Percentiles rank a stretch among this genome's conserved stretches.
These are phyloP conservation scores for Arthrobotrys sphaeroides DNA, from an alignment of 2,329 filamentous ascomycete species.

Conservation along the genomic window DNA sequence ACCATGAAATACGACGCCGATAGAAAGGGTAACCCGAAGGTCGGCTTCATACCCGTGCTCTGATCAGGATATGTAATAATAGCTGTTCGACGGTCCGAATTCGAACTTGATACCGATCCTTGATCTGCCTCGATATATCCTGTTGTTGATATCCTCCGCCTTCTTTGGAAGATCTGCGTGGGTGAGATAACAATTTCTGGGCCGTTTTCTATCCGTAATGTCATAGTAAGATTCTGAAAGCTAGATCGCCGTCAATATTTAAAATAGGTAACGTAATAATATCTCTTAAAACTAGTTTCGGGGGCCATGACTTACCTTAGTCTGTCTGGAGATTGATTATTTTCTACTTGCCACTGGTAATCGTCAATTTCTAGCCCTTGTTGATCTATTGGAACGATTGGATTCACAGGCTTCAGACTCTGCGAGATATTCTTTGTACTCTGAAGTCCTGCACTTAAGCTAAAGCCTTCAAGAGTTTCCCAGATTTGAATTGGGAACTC, in stretches of 20 bases:
- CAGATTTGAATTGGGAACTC: not conserved
- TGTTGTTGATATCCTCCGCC: not conserved
- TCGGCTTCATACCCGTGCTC: not conserved
- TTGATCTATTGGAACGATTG: not conserved
- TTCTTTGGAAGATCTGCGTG: not conserved
- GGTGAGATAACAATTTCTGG: not conserved
- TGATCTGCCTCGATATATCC: not conserved
- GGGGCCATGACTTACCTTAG: not conserved
- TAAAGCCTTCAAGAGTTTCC: not conserved
- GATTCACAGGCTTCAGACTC: not conserved
- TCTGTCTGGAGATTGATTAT: not conserved
- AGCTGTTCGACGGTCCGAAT: not conserved
- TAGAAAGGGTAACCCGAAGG: not conserved
- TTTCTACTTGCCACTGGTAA: not conserved
- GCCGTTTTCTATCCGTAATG: not conserved
- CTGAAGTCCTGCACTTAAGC: not conserved
- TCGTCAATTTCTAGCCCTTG: not conserved
- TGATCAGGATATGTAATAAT: not conserved
- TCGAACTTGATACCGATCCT: not conserved
- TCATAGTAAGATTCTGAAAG: not conserved
- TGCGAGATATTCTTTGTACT: not conserved
- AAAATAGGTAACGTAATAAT: not conserved
- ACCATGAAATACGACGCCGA: not conserved
- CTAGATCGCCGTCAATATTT: not conserved
- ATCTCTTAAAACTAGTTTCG: not conserved